These are phyloP conservation scores for Malus sieversii DNA, from an alignment of 306 rosid species.

Conservation along the genomic window DNA sequence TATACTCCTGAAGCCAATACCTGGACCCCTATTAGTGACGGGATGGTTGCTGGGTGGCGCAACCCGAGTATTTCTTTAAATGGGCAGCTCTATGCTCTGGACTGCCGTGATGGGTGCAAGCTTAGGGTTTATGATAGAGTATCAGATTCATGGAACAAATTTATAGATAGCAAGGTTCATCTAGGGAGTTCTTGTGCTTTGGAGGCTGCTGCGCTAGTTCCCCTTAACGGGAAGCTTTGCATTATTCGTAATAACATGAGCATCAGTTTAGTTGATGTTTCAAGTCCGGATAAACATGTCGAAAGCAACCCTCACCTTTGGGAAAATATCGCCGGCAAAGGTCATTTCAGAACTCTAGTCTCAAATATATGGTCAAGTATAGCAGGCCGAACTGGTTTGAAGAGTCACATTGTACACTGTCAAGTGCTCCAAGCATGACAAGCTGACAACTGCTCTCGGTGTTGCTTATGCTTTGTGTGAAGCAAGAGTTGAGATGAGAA, in stretches of 20 bases:
- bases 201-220: constrained; percentile 95
- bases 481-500: constrained; percentile 14
- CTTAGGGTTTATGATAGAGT: constrained; percentile 70
- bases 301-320: constrained; percentile 83
- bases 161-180: constrained; percentile 95
- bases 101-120: constrained; percentile 94
- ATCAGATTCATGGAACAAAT: constrained; percentile 85
- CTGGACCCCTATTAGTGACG: constrained; percentile 74
- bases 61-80: constrained; percentile 88
- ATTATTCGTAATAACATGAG: constrained; percentile 97
- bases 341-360: constrained; percentile 72
- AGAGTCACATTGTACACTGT: constrained; percentile 96
- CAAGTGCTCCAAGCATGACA: constrained; percentile 93
- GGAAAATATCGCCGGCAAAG: constrained; percentile 94
- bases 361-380: constrained; percentile 81
- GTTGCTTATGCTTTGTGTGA: constrained; percentile 18
- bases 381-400: constrained; percentile 80
- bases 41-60: constrained; percentile 91
- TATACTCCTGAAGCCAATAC: constrained; percentile 85
- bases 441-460: neutral
- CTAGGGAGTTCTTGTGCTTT: constrained; percentile 82
- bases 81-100: constrained; percentile 82
- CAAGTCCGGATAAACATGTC: constrained; percentile 55
- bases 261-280: constrained; percentile 84
- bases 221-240: constrained; percentile 93